Conservation (phyloP, 2,329 filamentous ascomycete species). For the Scytalidium sp. region DNA sequence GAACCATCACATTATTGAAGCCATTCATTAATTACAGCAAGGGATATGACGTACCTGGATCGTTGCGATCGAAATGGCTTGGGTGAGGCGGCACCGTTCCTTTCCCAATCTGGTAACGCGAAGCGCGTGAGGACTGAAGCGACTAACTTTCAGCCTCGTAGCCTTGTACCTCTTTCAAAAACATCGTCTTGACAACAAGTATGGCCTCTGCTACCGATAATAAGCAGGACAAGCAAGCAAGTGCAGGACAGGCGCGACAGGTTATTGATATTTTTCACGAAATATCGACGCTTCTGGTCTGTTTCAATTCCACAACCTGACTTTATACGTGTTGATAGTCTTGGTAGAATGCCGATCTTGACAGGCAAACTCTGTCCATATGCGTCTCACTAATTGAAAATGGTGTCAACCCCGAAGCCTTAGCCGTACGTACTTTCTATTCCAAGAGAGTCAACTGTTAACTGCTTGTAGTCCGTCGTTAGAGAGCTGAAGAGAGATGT, state of each 20-base stretch:
- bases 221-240: constrained; percentile 58
- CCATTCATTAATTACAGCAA: too few relatives aligned
- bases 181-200: constrained; percentile 8
- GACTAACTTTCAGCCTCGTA: neutral
- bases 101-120: neutral
- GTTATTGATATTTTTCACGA: constrained; percentile 81
- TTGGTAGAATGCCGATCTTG: constrained; percentile 83
- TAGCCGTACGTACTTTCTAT: constrained; percentile 64
- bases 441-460: constrained; percentile 6
- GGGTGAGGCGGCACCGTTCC: neutral
- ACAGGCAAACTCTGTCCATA: constrained; percentile 85
- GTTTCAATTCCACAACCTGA: constrained; percentile 26
- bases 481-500: constrained; percentile 28
- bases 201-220: constrained; percentile 50
- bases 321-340: constrained; percentile 5
- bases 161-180: neutral
- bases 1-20: too few relatives aligned
- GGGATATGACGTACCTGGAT: too few relatives aligned
- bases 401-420: constrained; percentile 90
- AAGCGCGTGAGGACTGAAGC: neutral
- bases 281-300: constrained; percentile 84
- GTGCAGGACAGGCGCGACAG: constrained; percentile 76
- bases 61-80: too few relatives aligned
- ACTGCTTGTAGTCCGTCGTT: constrained; percentile 23
- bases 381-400: constrained; percentile 98